Conservation (phyloP, 164 flowering plant species). For the Nymphaea thermarum region DNA sequence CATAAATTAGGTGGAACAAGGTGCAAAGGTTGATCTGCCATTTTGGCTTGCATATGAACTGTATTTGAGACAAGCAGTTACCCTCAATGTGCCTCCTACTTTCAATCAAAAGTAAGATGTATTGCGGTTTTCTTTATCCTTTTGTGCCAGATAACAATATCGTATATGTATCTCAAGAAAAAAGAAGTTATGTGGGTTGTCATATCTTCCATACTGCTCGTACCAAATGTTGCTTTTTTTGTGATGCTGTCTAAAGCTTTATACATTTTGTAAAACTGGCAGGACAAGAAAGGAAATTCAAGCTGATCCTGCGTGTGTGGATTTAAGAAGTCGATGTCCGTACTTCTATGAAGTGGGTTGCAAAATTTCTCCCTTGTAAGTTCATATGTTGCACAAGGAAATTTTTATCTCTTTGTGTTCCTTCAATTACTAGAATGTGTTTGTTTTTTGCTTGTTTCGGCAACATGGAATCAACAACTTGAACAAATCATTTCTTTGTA, state of each 20-base stretch:
- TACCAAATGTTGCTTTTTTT: neutral
- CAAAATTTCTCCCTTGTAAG: constrained; percentile 76
- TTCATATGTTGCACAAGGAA: neutral
- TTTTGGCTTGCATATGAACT: constrained; percentile 91
- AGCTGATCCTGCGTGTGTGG: constrained; percentile 85
- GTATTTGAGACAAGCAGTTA: constrained; percentile 47
- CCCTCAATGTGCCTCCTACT: constrained; percentile 45
- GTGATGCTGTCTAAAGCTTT: neutral
- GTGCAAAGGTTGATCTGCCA: constrained; percentile 80
- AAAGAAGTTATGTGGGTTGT: too few relatives aligned
- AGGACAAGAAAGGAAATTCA: constrained; percentile 89
- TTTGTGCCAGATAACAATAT: neutral
- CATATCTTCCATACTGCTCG: too few relatives aligned
- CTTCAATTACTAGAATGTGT: neutral
- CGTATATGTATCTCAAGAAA: too few relatives aligned
- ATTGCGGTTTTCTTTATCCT: neutral
- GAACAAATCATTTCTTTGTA: neutral
- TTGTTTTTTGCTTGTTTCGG: neutral
- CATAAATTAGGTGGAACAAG: constrained; percentile 57
- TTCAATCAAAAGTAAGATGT: constrained; percentile 59
- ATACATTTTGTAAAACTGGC: neutral
- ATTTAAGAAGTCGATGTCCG: constrained; percentile 55
- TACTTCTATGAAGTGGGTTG: constrained; percentile 92
- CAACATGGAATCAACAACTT: neutral
- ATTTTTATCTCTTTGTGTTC: too few relatives aligned